Evolutionary conservation across 2,329 filamentous ascomycete genomes (phyloP).

Genomic region (Venturiaceae sp.): DNA sequence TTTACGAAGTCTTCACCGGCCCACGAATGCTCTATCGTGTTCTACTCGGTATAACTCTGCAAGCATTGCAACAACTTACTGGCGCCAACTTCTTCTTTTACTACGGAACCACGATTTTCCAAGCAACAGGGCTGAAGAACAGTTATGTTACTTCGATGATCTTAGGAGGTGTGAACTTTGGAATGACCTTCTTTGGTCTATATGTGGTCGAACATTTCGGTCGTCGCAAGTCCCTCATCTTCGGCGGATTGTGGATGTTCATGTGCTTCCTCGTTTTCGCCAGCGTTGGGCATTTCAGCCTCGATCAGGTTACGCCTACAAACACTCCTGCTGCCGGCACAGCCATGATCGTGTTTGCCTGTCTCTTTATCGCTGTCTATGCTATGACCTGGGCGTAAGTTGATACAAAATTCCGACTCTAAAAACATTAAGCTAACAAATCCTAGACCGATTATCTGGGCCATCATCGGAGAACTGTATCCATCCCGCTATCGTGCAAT

Average conservation of each 20-base stretch:
- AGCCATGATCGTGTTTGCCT: conserved; percentile 58
- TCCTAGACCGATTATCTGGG: conserved; percentile 55
- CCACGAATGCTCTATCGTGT: conserved; percentile 60
- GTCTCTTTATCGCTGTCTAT: conserved; percentile 56
- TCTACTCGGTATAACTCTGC: conserved; percentile 50
- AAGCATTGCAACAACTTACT: conserved; percentile 58
- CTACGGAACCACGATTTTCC: conserved; percentile 38
- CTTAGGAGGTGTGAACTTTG: conserved; percentile 38
- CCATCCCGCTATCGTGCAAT: conserved; percentile 42
- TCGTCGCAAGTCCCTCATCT: conserved; percentile 34
- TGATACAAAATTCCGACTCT: conserved; percentile 76
- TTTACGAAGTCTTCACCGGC: conserved; percentile 56
- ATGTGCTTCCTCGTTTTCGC: conserved; percentile 49
- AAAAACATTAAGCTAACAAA: conserved; percentile 78
- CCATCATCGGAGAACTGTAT: conserved; percentile 57
- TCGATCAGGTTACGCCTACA: conserved; percentile 22
- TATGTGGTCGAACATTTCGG: conserved; percentile 38
- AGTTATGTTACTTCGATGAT: conserved; percentile 38
- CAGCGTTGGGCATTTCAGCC: conserved; percentile 34
- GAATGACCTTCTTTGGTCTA: conserved; percentile 35
- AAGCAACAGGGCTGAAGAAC: conserved; percentile 28
- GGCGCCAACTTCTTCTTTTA: conserved; percentile 60
- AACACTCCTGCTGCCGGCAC: conserved; percentile 39
- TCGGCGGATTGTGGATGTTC: conserved; percentile 38
- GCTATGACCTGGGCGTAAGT: conserved; percentile 53